phyloP scores from a whole-genome alignment of 2,329 filamentous ascomycete species.

The Aspergillus neoniger region DNA sequence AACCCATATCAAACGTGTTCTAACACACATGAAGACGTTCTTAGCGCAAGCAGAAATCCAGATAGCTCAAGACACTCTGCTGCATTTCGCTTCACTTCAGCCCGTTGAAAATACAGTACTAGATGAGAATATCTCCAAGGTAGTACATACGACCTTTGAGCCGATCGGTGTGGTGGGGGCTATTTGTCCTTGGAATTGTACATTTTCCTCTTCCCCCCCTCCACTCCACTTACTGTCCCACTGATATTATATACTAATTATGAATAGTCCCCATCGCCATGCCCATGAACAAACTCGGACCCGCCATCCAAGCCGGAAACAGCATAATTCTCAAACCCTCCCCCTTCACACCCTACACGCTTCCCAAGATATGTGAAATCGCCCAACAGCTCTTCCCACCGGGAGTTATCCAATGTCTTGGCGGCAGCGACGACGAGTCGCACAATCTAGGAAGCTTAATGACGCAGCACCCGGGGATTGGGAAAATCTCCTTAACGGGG shows the following conservation, averaged over 20 bases:
- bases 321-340: background rate
- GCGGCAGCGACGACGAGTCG: background rate
- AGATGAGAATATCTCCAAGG: background rate
- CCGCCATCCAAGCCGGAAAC: background rate
- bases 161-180: background rate
- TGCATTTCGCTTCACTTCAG: too few relatives aligned
- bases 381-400: background rate
- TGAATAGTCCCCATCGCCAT: background rate
- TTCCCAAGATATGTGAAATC: background rate
- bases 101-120: too few relatives aligned
- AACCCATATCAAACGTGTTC: background rate
- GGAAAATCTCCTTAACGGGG: conserved; percentile 21
- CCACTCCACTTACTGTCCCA: background rate
- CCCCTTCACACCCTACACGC: background rate
- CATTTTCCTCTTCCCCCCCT: background rate
- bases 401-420: background rate
- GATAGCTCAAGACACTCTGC: background rate
- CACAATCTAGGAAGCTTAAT: background rate
- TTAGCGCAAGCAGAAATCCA: background rate
- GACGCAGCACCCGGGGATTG: conserved; percentile 12
- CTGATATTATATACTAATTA: background rate
- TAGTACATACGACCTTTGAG: background rate
- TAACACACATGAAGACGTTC: background rate
- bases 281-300: background rate
- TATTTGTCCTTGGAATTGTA: background rate